Evolutionary conservation across 2,329 filamentous ascomycete species (phyloP).

Genomic region (Phaeomoniella chlamydospora): DNA sequence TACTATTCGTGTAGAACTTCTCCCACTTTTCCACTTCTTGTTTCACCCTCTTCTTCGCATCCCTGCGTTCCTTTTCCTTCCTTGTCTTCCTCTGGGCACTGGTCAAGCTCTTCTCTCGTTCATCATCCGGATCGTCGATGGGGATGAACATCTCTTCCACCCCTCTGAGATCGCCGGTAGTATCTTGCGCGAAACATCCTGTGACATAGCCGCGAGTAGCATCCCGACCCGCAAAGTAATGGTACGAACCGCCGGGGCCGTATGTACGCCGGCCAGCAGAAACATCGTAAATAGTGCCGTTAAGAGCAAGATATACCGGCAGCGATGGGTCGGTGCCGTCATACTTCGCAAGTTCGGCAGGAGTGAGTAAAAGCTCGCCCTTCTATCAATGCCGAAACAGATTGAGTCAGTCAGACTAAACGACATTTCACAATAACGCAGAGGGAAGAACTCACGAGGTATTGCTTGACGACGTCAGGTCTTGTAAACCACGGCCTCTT

Average conservation of each 20-base stretch:
- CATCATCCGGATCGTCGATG: constrained; percentile 44
- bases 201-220: constrained; percentile 83
- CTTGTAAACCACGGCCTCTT: constrained; percentile 49
- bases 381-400: constrained; percentile 20
- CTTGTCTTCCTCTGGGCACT: constrained; percentile 31
- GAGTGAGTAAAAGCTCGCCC: constrained; percentile 56
- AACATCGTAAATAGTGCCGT: constrained; percentile 53
- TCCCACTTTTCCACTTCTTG: constrained; percentile 68
- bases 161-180: constrained; percentile 70
- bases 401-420: neutral
- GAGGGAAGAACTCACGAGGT: constrained; percentile 36
- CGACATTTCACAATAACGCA: constrained; percentile 1
- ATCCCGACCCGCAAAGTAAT: constrained; percentile 74
- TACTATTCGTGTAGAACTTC: constrained; percentile 62
- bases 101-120: constrained; percentile 16
- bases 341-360: constrained; percentile 56
- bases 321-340: constrained; percentile 61
- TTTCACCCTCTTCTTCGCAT: constrained; percentile 50
- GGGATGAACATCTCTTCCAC: constrained; percentile 72
- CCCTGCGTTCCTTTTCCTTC: constrained; percentile 47
- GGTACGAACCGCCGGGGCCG: constrained; percentile 74
- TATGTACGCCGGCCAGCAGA: constrained; percentile 43
- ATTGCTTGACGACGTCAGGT: constrained; percentile 42
- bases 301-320: constrained; percentile 81
- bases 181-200: constrained; percentile 78